Evolutionary conservation across 805 yeast genomes (phyloP).

Genomic region (Cyberlindnera mycetangii): DNA sequence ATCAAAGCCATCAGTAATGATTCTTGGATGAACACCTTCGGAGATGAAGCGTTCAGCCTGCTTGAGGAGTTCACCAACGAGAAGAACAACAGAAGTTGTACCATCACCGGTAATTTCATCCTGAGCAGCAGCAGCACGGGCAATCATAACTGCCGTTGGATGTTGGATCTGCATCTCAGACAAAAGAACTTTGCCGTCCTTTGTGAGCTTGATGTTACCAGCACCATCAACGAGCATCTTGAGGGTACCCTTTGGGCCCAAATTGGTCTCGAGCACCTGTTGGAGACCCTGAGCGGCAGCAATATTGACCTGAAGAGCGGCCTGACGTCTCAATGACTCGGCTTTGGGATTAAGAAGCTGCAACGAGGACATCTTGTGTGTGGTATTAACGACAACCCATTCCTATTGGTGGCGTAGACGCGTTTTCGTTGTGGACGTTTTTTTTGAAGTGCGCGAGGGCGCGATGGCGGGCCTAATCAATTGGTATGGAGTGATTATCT

Average conservation of each 20-base stretch:
- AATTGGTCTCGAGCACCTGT: constrained; percentile 82
- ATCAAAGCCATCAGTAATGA: constrained; percentile 93
- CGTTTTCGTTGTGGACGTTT: constrained; percentile 6
- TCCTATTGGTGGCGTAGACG: constrained; percentile 4
- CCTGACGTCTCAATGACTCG: constrained; percentile 91
- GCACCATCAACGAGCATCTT: constrained; percentile 97
- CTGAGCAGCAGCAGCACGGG: constrained; percentile 97
- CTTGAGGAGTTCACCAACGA: constrained; percentile 91
- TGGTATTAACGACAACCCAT: background rate
- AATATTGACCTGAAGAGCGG: constrained; percentile 92
- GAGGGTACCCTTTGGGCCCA: constrained; percentile 96
- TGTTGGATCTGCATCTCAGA: constrained; percentile 96
- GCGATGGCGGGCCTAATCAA: background rate
- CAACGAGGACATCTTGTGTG: constrained; percentile 56
- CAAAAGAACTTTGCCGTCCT: constrained; percentile 92
- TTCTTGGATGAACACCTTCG: constrained; percentile 96
- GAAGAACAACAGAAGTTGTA: constrained; percentile 89
- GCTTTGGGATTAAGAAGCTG: constrained; percentile 96
- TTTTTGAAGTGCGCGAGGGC: background rate
- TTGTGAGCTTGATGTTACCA: constrained; percentile 91
- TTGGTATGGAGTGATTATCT: background rate
- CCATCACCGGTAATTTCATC: constrained; percentile 99
- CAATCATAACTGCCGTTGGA: constrained; percentile 87
- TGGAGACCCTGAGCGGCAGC: constrained; percentile 97
- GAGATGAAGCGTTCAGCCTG: constrained; percentile 90